A percentile compares a stretch with the other conserved stretches of the same genome.
Conservation (phyloP, 2,329 filamentous ascomycete genomes). For the Gremmenia infestans region DNA sequence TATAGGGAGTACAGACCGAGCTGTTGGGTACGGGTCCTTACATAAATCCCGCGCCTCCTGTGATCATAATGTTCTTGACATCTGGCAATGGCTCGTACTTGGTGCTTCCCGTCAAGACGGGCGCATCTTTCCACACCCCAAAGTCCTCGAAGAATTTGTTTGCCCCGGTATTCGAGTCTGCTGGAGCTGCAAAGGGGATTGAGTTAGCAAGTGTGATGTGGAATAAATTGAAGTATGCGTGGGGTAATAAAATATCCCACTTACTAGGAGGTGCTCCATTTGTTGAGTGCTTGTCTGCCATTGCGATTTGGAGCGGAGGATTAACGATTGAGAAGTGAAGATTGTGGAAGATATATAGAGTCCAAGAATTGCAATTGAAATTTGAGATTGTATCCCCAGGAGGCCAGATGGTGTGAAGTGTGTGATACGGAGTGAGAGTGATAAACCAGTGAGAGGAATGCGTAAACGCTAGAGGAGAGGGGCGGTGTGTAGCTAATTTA, state of each 20-base stretch:
- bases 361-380: too few relatives aligned
- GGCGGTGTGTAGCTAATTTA: too few relatives aligned
- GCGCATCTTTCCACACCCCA: constrained; percentile 67
- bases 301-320: background rate
- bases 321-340: background rate
- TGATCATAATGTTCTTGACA: constrained; percentile 78
- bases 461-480: too few relatives aligned
- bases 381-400: too few relatives aligned
- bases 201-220: background rate
- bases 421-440: too few relatives aligned
- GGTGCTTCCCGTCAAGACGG: constrained; percentile 63
- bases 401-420: too few relatives aligned
- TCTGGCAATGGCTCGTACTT: constrained; percentile 64
- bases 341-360: background rate
- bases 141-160: constrained; percentile 49
- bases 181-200: constrained; percentile 7
- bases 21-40: constrained; percentile 38
- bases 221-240: background rate
- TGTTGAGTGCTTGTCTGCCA: constrained; percentile 7
- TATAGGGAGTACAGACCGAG: background rate
- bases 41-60: constrained; percentile 83
- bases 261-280: constrained; percentile 10
- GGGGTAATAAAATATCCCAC: background rate
- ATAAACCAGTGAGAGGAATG: too few relatives aligned
- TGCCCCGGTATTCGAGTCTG: constrained; percentile 9